A percentile compares a stretch with the other conserved stretches of the same genome.
phyloP scores from a whole-genome alignment of 768 basidiomycete species.

The Rhizopogon vulgaris region DNA sequence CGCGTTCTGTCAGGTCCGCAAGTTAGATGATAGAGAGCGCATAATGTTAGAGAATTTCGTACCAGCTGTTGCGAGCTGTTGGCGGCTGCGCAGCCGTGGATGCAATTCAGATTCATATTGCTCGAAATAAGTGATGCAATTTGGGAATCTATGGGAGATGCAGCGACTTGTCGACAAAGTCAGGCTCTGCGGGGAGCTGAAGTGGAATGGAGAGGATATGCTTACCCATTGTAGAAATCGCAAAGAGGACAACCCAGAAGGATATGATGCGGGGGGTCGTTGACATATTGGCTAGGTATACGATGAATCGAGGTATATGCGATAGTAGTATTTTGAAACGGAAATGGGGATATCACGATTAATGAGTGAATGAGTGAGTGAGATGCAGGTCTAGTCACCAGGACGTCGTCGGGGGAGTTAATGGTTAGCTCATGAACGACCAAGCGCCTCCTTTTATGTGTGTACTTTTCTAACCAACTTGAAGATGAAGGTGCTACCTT shows the following conservation, averaged over 20 bases:
- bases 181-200: not conserved
- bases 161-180: constrained; percentile 8
- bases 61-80: constrained; percentile 18
- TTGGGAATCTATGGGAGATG: constrained; percentile 19
- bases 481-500: constrained; percentile 4
- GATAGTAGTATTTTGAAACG: not conserved
- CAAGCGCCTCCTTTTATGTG: constrained; percentile 4
- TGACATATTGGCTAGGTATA: constrained; percentile 9
- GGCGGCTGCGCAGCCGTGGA: constrained; percentile 16
- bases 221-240: constrained; percentile 16
- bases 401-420: not conserved
- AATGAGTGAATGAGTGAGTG: not conserved
- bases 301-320: not conserved
- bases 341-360: not conserved
- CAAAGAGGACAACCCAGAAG: constrained; percentile 17
- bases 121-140: constrained; percentile 13
- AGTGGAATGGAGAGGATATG: not conserved
- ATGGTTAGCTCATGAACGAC: not conserved
- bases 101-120: constrained; percentile 20
- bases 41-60: not conserved
- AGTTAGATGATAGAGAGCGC: not conserved
- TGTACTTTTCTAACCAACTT: not conserved
- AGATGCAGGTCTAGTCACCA: constrained; percentile 6
- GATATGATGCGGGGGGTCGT: constrained; percentile 12
- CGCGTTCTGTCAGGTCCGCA: constrained; percentile 7